Evolutionary conservation across 164 flowering plant genomes (phyloP).

Genomic region (Magnolia sinica): DNA sequence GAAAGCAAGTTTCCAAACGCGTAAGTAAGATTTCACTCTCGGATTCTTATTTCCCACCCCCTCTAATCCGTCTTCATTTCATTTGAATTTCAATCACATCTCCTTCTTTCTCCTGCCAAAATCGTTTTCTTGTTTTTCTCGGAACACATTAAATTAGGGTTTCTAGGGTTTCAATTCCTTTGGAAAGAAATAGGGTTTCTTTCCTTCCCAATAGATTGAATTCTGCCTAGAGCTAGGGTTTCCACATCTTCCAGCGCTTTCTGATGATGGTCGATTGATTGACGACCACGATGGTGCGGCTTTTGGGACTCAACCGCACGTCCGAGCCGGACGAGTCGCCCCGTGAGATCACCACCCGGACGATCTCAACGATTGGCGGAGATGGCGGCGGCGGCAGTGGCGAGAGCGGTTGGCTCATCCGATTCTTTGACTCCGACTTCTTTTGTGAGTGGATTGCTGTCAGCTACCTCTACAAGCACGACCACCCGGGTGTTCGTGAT

Average conservation of each 20-base stretch:
- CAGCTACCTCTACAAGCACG: slow-evolving; percentile 94
- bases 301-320: slow-evolving; percentile 63
- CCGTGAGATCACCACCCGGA: slow-evolving; percentile 67
- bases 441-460: slow-evolving; percentile 99
- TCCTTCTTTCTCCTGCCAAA: background rate
- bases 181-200: background rate
- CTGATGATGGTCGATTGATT: slow-evolving; percentile 1
- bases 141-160: background rate
- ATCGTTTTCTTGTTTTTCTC: background rate
- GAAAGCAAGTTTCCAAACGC: background rate
- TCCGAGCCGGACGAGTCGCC: slow-evolving; percentile 55
- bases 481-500: slow-evolving; percentile 88
- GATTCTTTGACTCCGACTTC: slow-evolving; percentile 93
- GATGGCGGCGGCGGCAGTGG: slow-evolving; percentile 38
- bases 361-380: slow-evolving; percentile 30
- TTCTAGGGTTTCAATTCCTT: background rate
- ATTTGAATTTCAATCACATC: background rate
- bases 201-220: background rate
- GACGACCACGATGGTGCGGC: slow-evolving; percentile 52
- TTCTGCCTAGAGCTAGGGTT: background rate
- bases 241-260: background rate
- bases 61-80: background rate
- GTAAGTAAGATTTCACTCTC: background rate
- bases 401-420: slow-evolving; percentile 91
- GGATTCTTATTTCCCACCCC: background rate